These are phyloP conservation scores for Calonectria fujianensis DNA, from an alignment of 2,329 filamentous ascomycete genomes.

Conservation along the genomic window DNA sequence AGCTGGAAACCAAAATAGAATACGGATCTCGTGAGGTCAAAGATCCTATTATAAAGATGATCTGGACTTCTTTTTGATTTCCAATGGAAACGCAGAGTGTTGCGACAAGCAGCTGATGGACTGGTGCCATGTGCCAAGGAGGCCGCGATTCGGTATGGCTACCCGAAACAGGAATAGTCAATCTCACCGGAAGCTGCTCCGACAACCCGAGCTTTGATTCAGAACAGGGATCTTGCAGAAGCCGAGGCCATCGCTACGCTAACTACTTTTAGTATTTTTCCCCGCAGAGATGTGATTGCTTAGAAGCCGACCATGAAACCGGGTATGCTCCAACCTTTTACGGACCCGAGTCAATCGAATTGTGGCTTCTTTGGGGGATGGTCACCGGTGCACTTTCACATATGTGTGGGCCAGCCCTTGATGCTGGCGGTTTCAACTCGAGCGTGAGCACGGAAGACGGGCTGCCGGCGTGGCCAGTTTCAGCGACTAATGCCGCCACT, in stretches of 20 bases:
- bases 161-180: slow-evolving; percentile 4
- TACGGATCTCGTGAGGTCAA: neutral
- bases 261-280: slow-evolving; percentile 1
- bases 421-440: neutral
- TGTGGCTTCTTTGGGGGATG: neutral
- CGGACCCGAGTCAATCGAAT: too few relatives aligned
- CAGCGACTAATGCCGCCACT: neutral
- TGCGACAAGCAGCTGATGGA: slow-evolving; percentile 5
- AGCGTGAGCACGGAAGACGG: neutral
- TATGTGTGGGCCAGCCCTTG: neutral
- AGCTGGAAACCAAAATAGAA: neutral
- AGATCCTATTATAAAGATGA: neutral
- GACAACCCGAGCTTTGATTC: neutral
- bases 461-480: neutral
- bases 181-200: neutral
- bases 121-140: neutral
- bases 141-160: neutral
- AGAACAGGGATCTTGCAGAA: neutral
- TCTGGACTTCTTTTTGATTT: slow-evolving; percentile 1
- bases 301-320: neutral
- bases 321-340: neutral
- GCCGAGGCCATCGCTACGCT: neutral
- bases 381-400: neutral
- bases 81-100: neutral
- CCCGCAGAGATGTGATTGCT: neutral